A percentile compares a stretch with the other conserved stretches of the same genome.
phyloP scores from a whole-genome alignment of 2,329 filamentous ascomycete genomes.

The Claviceps lovelessii region DNA sequence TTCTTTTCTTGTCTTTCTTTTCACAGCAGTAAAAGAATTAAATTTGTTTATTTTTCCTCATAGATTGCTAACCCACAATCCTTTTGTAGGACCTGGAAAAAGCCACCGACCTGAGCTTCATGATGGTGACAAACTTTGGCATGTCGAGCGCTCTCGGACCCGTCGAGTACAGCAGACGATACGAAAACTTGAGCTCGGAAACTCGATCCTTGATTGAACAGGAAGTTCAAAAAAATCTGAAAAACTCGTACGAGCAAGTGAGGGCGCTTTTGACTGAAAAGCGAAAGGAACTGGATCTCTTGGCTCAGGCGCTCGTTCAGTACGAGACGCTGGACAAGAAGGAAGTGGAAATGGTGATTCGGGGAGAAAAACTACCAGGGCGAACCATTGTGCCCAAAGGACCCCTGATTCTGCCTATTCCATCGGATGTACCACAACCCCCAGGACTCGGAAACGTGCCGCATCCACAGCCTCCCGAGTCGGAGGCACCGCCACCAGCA shows the following conservation, averaged over 20 bases:
- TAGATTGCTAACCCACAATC: no score
- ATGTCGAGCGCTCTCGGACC: constrained; percentile 84
- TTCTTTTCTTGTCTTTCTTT: no score
- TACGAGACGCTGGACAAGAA: constrained; percentile 85
- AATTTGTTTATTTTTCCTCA: no score
- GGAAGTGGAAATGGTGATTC: constrained; percentile 82
- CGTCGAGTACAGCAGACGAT: constrained; percentile 72
- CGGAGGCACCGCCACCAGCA: constrained; percentile 19
- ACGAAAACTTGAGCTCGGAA: constrained; percentile 67
- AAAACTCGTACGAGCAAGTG: constrained; percentile 67
- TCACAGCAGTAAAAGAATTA: no score
- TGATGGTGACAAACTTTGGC: constrained; percentile 76
- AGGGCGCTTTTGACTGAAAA: constrained; percentile 55
- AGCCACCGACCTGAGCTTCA: constrained; percentile 70
- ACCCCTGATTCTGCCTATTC: constrained; percentile 25
- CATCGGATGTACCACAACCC: constrained; percentile 19
- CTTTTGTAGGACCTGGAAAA: constrained; percentile 58
- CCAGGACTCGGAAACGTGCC: constrained; percentile 21
- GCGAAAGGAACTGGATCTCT: constrained; percentile 69
- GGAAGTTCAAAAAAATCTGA: constrained; percentile 74
- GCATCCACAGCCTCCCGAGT: constrained; percentile 18
- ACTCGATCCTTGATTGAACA: constrained; percentile 77
- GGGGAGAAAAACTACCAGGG: constrained; percentile 64
- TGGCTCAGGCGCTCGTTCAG: constrained; percentile 80
- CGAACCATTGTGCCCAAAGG: constrained; percentile 45